Evolutionary conservation across 169 alveolate genomes (phyloP), one percentile per base, ranked within the genome.

Genomic region (Amoebophrya sp.): DNA sequence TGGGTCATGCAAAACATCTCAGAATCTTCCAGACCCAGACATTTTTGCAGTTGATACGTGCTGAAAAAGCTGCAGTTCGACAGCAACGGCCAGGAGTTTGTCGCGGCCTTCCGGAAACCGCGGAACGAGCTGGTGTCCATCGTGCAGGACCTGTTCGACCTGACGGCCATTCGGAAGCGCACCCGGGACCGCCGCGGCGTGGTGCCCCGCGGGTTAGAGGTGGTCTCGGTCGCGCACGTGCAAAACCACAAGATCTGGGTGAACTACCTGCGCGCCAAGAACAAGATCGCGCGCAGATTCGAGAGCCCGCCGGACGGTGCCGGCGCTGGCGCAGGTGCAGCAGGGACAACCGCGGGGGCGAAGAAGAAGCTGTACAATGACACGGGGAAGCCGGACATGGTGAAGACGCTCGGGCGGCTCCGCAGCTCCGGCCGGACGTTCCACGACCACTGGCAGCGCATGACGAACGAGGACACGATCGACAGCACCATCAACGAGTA

Each of bases 241-340:
- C 83, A 66, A 25, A 66, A 66, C 83, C 83, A 66, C 83, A 66
- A 66, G 83, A 66, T 66, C 83, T 66, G 83, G 83, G 83, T 66
- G 83, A 66, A 66, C 83, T 66, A 66, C 83, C 83, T 66, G 38
- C 29, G 35, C 29, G 83, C 32, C 83, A 66, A 66, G 83, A 66
- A 66, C 83, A 66, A 66, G 35, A n/a, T 66, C 39, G 35, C 18
- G 83, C 83, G 83, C 35, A 66, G 10, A 25, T 25, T 66, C 7
- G 83, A 66, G 83, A 41, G 12, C 54, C 54, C 12, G 54, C 23
- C 23, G 54, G n/a, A n/a, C n/a, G n/a, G n/a, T n/a, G n/a, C n/a
- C n/a, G n/a, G n/a, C n/a, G n/a, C n/a, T n/a, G n/a, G n/a, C n/a
- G n/a, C n/a, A n/a, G n/a, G n/a, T n/a, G n/a, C n/a, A n/a, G n/a